Conservation (phyloP, 495 filamentous ascomycete species). For the Aspergillus ostianus region DNA sequence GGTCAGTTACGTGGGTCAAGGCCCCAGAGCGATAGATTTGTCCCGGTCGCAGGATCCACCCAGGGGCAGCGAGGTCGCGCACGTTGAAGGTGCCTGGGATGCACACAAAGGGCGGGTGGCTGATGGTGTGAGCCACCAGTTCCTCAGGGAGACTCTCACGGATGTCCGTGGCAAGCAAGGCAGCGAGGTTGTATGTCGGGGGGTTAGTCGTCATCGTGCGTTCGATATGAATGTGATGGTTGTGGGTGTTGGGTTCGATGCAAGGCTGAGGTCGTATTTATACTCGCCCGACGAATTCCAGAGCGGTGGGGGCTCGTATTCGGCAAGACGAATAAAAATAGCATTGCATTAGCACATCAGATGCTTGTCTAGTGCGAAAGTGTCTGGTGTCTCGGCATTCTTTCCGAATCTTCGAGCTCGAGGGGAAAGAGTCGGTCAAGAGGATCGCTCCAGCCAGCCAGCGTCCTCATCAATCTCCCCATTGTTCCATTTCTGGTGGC, state of each 20-base stretch:
- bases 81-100: constrained; percentile 52
- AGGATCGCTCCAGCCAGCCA: too few species aligned
- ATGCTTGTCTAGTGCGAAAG: too few species aligned
- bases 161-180: constrained; percentile 32
- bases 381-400: too few species aligned
- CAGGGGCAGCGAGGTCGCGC: constrained; percentile 52
- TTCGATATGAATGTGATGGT: not conserved
- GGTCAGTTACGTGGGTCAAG: constrained; percentile 42
- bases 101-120: constrained; percentile 51
- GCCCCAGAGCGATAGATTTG: constrained; percentile 54
- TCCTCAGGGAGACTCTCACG: constrained; percentile 23
- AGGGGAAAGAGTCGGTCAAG: too few species aligned
- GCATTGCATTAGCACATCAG: too few species aligned
- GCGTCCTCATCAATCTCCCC: too few species aligned
- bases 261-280: not conserved
- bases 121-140: constrained; percentile 27
- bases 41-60: constrained; percentile 39
- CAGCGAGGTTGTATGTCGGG: constrained; percentile 8
- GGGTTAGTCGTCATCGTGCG: not conserved
- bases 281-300: not conserved
- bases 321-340: not conserved
- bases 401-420: too few species aligned
- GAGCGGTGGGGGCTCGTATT: not conserved
- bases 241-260: not conserved
- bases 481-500: too few species aligned